Conservation (phyloP, 1,284 basidiomycete genomes). For the Cutaneotrichosporon daszewskae region DNA sequence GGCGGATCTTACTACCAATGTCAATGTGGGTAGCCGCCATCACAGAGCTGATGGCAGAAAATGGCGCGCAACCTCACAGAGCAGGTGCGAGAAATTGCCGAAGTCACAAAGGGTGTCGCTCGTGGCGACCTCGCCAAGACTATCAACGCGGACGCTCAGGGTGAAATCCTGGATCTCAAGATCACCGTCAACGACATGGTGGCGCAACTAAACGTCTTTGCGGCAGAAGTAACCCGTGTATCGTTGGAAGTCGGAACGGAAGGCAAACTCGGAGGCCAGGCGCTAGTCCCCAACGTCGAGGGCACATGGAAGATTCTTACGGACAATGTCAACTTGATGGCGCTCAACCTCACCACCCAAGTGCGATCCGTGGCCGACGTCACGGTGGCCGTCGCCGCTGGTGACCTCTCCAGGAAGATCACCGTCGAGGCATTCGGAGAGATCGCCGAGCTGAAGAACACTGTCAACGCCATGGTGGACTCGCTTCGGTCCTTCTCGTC, state of each 20-base stretch:
- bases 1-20: slow-evolving; percentile 84
- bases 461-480: slow-evolving; percentile 46
- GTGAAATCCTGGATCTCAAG: slow-evolving; percentile 92
- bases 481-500: slow-evolving; percentile 53
- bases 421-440: slow-evolving; percentile 95
- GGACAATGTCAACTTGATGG: slow-evolving; percentile 77
- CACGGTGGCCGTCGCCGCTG: slow-evolving; percentile 93
- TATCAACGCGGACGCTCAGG: slow-evolving; percentile 92
- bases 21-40: slow-evolving; percentile 57
- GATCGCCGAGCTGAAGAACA: slow-evolving; percentile 78
- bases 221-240: slow-evolving; percentile 66
- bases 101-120: slow-evolving; percentile 95
- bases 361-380: slow-evolving; percentile 94
- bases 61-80: slow-evolving; percentile 90
- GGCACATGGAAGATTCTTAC: slow-evolving; percentile 92
- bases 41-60: slow-evolving; percentile 51
- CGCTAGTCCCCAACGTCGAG: slow-evolving; percentile 76
- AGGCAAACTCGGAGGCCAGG: slow-evolving; percentile 92
- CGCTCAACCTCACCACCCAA: slow-evolving; percentile 81
- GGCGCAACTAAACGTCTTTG: slow-evolving; percentile 52
- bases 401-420: slow-evolving; percentile 83
- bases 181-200: slow-evolving; percentile 55
- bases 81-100: slow-evolving; percentile 94
- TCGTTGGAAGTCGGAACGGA: slow-evolving; percentile 91
- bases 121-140: slow-evolving; percentile 82